These are phyloP conservation scores for Lepidium campestre DNA, from an alignment of 441 rosid species.

Conservation along the genomic window DNA sequence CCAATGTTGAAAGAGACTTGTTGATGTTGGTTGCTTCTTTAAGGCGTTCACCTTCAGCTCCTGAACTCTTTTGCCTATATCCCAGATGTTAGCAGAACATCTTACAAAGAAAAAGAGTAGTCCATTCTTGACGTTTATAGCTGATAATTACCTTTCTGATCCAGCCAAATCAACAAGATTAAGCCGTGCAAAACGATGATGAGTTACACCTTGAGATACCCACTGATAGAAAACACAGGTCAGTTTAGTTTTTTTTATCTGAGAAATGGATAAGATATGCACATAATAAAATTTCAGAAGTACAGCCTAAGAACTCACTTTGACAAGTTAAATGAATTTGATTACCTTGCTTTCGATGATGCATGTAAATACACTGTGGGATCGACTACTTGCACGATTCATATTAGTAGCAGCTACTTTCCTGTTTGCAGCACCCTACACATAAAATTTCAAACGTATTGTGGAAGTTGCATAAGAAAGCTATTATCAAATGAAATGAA, in stretches of 20 bases:
- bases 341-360: slow-evolving; percentile 88
- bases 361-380: slow-evolving; percentile 98
- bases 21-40: slow-evolving; percentile 98
- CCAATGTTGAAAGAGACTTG: slow-evolving; percentile 96
- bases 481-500: background rate
- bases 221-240: slow-evolving; percentile 44
- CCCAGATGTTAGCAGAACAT: slow-evolving; percentile 10
- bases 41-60: slow-evolving; percentile 99
- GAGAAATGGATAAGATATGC: background rate
- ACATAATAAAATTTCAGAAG: background rate
- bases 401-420: slow-evolving; percentile 97
- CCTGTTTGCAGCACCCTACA: slow-evolving; percentile 94
- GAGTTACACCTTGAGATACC: slow-evolving; percentile 96
- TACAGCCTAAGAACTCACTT: background rate
- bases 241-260: background rate
- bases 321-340: background rate
- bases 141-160: slow-evolving; percentile 76
- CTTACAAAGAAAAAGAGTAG: background rate
- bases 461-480: slow-evolving; percentile 11
- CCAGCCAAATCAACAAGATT: slow-evolving; percentile 99
- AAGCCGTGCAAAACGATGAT: slow-evolving; percentile 95
- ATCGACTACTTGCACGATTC: slow-evolving; percentile 98
- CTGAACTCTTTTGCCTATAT: slow-evolving; percentile 92
- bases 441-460: background rate
- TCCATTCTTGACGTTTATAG: background rate